Evolutionary conservation across 371 early-diverging fungal genomes (phyloP), one percentile per base, ranked within the genome.

Genomic region (Haplosporangium sp.): DNA sequence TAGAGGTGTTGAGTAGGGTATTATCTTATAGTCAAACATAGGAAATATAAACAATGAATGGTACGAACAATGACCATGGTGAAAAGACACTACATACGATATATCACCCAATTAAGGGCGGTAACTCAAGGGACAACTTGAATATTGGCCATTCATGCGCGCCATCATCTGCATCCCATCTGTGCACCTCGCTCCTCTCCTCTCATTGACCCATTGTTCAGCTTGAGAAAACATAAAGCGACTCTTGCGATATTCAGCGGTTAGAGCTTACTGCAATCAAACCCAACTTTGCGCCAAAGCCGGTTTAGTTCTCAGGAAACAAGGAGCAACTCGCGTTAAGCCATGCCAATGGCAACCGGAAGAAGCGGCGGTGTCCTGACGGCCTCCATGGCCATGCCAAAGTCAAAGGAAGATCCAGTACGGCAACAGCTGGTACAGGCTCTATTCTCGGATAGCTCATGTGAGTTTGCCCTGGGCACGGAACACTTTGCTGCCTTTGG

Each of bases 341-440:
- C 40, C 37, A 50, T 50, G 50, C 48, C 20, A 7, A 64, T 70
- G 70, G 55, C 71, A n/a, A 29, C 61, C 18, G 55, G 53, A 54
- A 48, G 62, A 18, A 58, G 47, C 54, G 66, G 73, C 48, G 68
- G 68, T 20, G 64, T 54, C 21, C 20, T 59, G 13, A 60, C 63
- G 37, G 42, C 70, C 55, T 62, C 71, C 37, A 67, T 52, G 64
- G 64, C 60, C 8, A 51, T 12, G 14, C 56, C 77, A 47, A 70
- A 70, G 52, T 20, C 59, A 45, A 79, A 79, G 55, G 80, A 79
- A 8, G 80, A 79, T 58, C 80, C 80, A 16, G 80, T 79, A 14
- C 48, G 80, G 46, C 80, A 79, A n/a, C 80, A 79, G 50, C 42
- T 79, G 21, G 62, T 72, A 13, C 69, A 73, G 46, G 80, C 73